Percentiles rank a stretch among this genome's conserved stretches.
Evolutionary conservation across 116 monocot species (phyloP).

Genomic region (Cymodocea nodosa): DNA sequence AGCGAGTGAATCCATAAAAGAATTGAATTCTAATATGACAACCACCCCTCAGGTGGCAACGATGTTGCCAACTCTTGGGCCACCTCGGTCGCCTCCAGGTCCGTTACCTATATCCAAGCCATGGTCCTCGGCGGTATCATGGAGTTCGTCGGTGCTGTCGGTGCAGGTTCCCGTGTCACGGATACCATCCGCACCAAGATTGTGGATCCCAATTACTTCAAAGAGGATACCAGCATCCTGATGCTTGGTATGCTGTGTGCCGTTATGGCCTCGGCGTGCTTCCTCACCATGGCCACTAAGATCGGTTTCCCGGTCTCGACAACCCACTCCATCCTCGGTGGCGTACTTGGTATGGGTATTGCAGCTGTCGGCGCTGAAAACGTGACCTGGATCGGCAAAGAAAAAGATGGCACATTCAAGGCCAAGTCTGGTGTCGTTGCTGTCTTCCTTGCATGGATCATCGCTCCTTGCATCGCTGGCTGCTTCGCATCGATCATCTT

Average conservation of each 20-base stretch:
- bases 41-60: too few species aligned
- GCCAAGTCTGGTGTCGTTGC: background rate
- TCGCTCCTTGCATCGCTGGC: background rate
- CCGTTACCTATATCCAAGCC: too few species aligned
- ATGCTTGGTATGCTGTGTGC: too few species aligned
- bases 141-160: background rate
- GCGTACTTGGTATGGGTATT: background rate
- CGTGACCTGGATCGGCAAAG: background rate
- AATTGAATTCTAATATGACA: too few species aligned
- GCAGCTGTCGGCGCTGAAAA: too few species aligned
- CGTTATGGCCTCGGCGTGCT: background rate
- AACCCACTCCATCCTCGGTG: background rate
- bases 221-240: background rate
- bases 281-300: background rate
- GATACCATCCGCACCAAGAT: background rate
- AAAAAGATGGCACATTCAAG: background rate
- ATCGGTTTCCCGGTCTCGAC: background rate
- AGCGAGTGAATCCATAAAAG: too few species aligned
- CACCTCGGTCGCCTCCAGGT: too few species aligned
- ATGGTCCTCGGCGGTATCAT: background rate
- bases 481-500: background rate
- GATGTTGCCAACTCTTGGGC: too few species aligned
- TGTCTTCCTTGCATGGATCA: background rate
- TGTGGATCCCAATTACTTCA: background rate
- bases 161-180: too few species aligned